Base-by-base conservation (phyloP, 768 basidiomycete genomes). In the Rickenella mellea region DNA sequence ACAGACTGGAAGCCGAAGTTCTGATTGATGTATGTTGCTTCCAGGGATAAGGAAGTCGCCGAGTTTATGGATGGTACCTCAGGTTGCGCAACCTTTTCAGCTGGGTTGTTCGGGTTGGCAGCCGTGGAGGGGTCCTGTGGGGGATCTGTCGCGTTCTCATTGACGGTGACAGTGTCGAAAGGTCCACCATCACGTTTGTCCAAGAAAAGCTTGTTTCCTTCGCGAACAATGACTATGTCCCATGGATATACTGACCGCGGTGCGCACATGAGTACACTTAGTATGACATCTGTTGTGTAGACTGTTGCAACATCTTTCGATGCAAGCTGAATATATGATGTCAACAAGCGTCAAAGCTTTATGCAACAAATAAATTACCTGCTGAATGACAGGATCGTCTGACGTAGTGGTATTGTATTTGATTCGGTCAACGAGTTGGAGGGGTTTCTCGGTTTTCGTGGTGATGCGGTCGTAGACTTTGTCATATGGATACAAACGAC, bases 11-110 rank as follows among this genome's bases (percentile, higher is more conserved):
- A 96, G 20, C 85, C 82, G 55, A 97, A 99, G 64, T 97, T 97
- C 58, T 94, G 90, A 68, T 98, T 98, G 70, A 99, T 90, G 65
- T 93, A 98, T 21, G 93, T 98, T 5, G 96, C 96, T 63, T 99
- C 96, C 26, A 98, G 74, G 1, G 94, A 93, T 21, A 99, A 71
- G 1, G 89, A 91, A 4, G 88, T 88, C 1, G 92, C 88, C 5
- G 89, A 79, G 65, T 99, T 99, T 63, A 97, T 91, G 4, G 85
- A 77, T 5, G 88, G 83, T 1, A 72, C 66, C 51, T 93, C 92
- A 19, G 76, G 76, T 5, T 63, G 62, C 1, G 70, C 60, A 3
- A 61, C 50, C 52, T 82, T 86, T 53, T 85, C 84, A n/a, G 61
- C 55, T 1, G 81, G 80, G 48, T 86, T 83, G 58, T 81, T 85